Conservation (phyloP, 2,329 filamentous ascomycete species). For the Rhinocladiella similis region DNA sequence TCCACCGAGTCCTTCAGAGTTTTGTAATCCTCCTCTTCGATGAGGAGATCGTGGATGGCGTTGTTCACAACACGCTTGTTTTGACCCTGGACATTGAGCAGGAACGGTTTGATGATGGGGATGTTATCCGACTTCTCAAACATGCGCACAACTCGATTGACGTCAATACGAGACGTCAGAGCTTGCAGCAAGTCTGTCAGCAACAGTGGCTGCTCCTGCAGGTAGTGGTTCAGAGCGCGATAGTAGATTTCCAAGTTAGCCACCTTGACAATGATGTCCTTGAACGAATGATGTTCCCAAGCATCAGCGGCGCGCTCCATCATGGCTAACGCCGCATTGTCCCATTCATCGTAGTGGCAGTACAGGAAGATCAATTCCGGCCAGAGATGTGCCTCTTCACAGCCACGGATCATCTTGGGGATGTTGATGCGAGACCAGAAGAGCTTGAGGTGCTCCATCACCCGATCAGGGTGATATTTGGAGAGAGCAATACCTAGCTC, state of each 20-base stretch:
- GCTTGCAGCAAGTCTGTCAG: slow-evolving; percentile 93
- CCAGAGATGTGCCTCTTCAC: slow-evolving; percentile 94
- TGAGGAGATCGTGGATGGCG: slow-evolving; percentile 94
- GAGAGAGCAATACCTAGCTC: slow-evolving; percentile 86
- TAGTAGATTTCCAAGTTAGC: slow-evolving; percentile 99
- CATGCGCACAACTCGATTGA: slow-evolving; percentile 98
- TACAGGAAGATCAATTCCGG: slow-evolving; percentile 97
- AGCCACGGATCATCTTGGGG: slow-evolving; percentile 91
- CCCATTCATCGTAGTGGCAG: slow-evolving; percentile 97
- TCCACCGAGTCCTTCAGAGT: slow-evolving; percentile 95
- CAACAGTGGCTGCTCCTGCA: slow-evolving; percentile 93
- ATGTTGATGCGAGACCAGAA: slow-evolving; percentile 99
- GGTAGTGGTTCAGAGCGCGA: slow-evolving; percentile 92
- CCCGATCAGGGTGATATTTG: slow-evolving; percentile 90
- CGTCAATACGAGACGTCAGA: slow-evolving; percentile 89
- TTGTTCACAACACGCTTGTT: slow-evolving; percentile 99
- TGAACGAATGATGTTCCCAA: slow-evolving; percentile 99
- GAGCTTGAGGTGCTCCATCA: slow-evolving; percentile 98
- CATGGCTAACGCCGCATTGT: slow-evolving; percentile 94
- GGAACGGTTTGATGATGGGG: slow-evolving; percentile 96
- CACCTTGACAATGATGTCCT: slow-evolving; percentile 97
- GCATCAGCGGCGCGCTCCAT: slow-evolving; percentile 97
- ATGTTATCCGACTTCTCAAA: slow-evolving; percentile 99
- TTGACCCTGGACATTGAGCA: slow-evolving; percentile 91
- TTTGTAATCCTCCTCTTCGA: slow-evolving; percentile 99